These are phyloP conservation scores for carrot (Daucus carota) DNA, from an alignment of 129 eudicot genomes.

Conservation along the genomic window DNA sequence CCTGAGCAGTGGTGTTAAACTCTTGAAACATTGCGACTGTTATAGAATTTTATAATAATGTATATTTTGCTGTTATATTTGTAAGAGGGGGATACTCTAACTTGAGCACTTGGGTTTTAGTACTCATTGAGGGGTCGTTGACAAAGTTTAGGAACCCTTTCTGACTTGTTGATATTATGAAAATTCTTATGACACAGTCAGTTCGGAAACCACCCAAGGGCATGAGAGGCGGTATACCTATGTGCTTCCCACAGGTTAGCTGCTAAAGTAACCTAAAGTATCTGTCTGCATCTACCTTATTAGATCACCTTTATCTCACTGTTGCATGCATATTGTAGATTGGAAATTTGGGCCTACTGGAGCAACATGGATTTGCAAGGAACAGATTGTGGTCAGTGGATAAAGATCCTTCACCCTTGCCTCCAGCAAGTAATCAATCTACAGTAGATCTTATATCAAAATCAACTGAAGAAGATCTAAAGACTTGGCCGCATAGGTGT, in stretches of 20 bases:
- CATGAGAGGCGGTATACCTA: conserved; percentile 75
- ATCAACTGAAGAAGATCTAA: conserved; percentile 86
- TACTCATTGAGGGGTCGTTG: too few species aligned
- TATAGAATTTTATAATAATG: background rate
- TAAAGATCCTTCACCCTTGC: conserved; percentile 65
- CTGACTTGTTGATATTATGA: too few species aligned
- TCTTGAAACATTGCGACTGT: background rate
- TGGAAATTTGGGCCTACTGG: conserved; percentile 73
- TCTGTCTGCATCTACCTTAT: background rate
- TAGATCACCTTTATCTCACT: conserved; percentile 15
- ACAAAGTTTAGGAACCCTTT: too few species aligned
- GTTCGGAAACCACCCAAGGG: conserved; percentile 69
- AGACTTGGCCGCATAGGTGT: conserved; percentile 84
- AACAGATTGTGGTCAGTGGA: conserved; percentile 80
- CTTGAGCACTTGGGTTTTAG: background rate
- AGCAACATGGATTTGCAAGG: conserved; percentile 90
- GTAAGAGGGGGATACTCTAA: background rate
- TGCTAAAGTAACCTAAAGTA: conserved; percentile 11
- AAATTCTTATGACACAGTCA: conserved; percentile 33
- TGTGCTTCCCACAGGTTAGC: conserved; percentile 90
- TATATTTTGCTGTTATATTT: background rate
- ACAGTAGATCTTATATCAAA: conserved; percentile 68
- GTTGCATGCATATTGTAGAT: conserved; percentile 40
- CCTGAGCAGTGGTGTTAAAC: background rate
- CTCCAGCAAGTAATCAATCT: conserved; percentile 56